Conservation (phyloP, 2,329 filamentous ascomycete genomes). For the Fusarium sp. region DNA sequence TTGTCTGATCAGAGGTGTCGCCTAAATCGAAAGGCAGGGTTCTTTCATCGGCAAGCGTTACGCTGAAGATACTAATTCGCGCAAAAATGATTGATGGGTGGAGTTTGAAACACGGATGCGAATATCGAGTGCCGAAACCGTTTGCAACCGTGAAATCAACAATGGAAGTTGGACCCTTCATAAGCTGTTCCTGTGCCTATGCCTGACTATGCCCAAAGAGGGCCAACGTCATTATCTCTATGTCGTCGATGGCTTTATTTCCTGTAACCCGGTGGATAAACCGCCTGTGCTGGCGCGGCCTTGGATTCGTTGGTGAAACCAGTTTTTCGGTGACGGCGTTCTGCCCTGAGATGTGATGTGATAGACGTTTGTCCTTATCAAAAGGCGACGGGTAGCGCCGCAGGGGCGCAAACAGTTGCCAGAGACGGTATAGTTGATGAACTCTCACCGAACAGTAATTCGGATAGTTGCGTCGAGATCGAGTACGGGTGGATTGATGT, state of each 20-base stretch:
- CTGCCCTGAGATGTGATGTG: background rate
- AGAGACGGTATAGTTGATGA: slow-evolving; percentile 8
- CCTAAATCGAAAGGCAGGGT: slow-evolving; percentile 19
- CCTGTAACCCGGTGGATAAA: background rate
- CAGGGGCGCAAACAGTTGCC: slow-evolving; percentile 5
- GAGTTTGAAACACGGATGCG: background rate
- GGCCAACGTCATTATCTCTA: slow-evolving; percentile 31
- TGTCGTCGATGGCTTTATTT: slow-evolving; percentile 17
- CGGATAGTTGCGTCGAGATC: slow-evolving; percentile 31
- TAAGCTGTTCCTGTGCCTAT: slow-evolving; percentile 4
- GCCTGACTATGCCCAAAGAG: slow-evolving; percentile 5
- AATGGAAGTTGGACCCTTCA: background rate
- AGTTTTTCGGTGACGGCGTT: slow-evolving; percentile 13
- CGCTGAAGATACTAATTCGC: slow-evolving; percentile 27
- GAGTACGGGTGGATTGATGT: slow-evolving; percentile 11
- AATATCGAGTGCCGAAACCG: background rate
- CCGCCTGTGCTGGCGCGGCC: slow-evolving; percentile 5
- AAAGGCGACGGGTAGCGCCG: slow-evolving; percentile 20
- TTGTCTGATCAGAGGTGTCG: slow-evolving; percentile 17
- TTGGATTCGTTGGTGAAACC: slow-evolving; percentile 15
- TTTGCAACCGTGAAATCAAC: slow-evolving; percentile 10
- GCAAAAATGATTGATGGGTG: slow-evolving; percentile 15
- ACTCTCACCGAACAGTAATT: slow-evolving; percentile 18
- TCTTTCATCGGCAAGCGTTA: slow-evolving; percentile 8
- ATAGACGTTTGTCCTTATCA: slow-evolving; percentile 12